Evolutionary conservation across 2,329 filamentous ascomycete genomes (phyloP).

Genomic region (Phialemonium atrogriseum): DNA sequence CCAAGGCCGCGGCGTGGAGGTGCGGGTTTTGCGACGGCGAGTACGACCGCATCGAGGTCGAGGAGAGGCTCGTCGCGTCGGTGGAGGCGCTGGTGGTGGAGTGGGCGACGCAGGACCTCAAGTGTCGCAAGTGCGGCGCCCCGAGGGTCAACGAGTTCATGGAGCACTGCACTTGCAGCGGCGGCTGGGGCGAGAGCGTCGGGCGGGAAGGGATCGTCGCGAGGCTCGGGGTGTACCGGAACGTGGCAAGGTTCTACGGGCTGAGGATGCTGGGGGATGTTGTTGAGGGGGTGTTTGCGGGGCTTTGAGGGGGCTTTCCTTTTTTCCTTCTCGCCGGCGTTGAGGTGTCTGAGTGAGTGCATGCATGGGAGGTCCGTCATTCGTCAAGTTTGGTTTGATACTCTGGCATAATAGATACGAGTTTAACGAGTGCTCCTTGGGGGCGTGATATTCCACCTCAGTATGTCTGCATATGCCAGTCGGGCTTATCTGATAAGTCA

Average conservation of each 20-base stretch:
- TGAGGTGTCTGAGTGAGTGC: background rate
- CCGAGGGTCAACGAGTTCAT: slow-evolving; percentile 85
- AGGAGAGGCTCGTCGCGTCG: slow-evolving; percentile 71
- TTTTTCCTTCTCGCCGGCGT: no score
- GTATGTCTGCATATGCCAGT: no score
- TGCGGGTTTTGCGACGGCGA: slow-evolving; percentile 70
- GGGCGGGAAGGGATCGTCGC: slow-evolving; percentile 57
- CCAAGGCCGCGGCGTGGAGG: slow-evolving; percentile 45
- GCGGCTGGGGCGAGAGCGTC: slow-evolving; percentile 70
- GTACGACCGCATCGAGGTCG: slow-evolving; percentile 71
- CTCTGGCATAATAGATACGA: no score
- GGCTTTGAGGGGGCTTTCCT: no score
- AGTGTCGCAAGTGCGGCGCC: slow-evolving; percentile 64
- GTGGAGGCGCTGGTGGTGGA: slow-evolving; percentile 68
- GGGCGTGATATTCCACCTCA: no score
- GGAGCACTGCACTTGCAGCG: slow-evolving; percentile 92
- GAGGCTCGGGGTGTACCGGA: slow-evolving; percentile 60
- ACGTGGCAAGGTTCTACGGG: slow-evolving; percentile 71
- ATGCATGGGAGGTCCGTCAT: slow-evolving; percentile 1
- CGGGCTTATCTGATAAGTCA: no score
- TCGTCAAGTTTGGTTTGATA: no score
- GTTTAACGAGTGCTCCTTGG: no score
- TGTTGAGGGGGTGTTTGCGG: slow-evolving; percentile 52
- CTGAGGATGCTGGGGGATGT: slow-evolving; percentile 74
- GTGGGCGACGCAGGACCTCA: slow-evolving; percentile 86